Evolutionary conservation across 2,329 filamentous ascomycete species (phyloP).

Genomic region (Colletotrichum tofieldiae): DNA sequence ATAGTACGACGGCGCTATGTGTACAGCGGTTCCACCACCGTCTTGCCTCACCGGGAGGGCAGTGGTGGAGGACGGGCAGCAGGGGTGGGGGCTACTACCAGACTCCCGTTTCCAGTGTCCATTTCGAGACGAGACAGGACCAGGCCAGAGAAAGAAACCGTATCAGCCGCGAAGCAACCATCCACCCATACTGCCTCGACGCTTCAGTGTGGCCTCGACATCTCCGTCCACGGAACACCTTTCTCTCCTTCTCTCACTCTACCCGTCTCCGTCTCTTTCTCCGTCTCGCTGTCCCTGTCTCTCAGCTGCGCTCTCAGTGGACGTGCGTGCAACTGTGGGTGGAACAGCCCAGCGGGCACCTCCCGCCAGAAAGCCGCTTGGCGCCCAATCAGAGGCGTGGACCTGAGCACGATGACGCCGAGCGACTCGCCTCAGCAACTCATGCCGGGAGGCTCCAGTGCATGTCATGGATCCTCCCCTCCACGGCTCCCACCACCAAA

Average conservation of each 20-base stretch:
- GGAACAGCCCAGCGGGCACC: not conserved
- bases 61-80: not conserved
- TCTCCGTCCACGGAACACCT: not conserved
- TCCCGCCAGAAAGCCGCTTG: not conserved
- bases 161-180: constrained; percentile 17
- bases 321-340: not conserved
- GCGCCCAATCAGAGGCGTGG: constrained; percentile 24
- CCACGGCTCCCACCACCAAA: constrained; percentile 19
- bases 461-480: not conserved
- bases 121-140: constrained; percentile 20
- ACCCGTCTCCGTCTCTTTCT: no score
- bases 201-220: constrained; percentile 9
- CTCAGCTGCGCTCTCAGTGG: no score
- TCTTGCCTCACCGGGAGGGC: not conserved
- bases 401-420: constrained; percentile 36
- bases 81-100: not conserved
- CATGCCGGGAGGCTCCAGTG: constrained; percentile 20
- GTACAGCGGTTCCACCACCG: not conserved
- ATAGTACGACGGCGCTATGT: no score
- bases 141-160: not conserved
- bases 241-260: not conserved
- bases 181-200: not conserved
- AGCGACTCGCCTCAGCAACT: constrained; percentile 18
- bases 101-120: constrained; percentile 5
- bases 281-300: no score